Evolutionary conservation across 768 basidiomycete species (phyloP), one percentile per base, ranked within the genome.

Genomic region (Sporobolomyces roseus): DNA sequence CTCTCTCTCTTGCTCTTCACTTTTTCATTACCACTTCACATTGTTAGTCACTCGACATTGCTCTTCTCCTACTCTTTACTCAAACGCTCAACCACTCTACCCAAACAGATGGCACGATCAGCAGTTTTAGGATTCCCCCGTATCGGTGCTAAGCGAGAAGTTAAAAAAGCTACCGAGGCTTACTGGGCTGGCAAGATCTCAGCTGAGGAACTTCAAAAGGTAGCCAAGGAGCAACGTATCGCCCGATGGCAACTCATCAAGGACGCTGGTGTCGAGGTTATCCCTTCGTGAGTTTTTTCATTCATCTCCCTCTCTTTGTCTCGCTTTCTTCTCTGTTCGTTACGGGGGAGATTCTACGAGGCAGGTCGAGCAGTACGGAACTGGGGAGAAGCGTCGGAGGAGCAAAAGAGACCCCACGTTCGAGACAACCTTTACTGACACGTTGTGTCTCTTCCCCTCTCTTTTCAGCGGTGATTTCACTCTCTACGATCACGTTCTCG

Each of bases 391-490:
- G 38, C n/a, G n/a, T n/a, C n/a, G n/a, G 38, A 17, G 10, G 17
- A 9, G 38, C 38, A 41, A 41, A 41, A 17, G 73, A 73, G 65
- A 74, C 51, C 46, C 12, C 10, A 48, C 10, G 46, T 48, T 48
- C 21, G 12, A 29, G 10, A 29, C 49, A 33, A 17, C 6, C 33
- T 10, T 8, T 21, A 27, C 49, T 59, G 59, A 48, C 63, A 43
- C 62, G 58, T 62, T 66, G 62, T 63, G 71, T 76, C 54, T 77
- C 48, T 61, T 61, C 70, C 38, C 54, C n/a, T 74, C 54, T 76
- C n/a, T n/a, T n/a, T n/a, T n/a, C n/a, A 99, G 96, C 77, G 94
- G 94, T 77, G 96, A 98, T 78, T 99, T 99, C 81, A 89, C 96
- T 38, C 86, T 99, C 70, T 99, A 97, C 80, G 94, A 97, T 81